Conservation (phyloP, 83 land plant species). For the Isoetes engelmannii region DNA sequence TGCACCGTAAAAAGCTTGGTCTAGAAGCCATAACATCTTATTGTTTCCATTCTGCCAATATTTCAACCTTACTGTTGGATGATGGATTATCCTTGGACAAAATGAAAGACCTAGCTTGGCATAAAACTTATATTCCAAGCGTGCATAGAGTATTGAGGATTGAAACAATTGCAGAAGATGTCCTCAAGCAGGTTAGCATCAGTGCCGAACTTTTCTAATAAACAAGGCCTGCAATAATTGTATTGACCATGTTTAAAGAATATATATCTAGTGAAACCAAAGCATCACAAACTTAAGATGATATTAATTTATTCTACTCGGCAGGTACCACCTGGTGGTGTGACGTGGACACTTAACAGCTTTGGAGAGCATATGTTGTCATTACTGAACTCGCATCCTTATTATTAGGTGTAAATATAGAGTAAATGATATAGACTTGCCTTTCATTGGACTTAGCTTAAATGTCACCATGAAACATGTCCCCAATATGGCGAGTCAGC, state of each 20-base stretch:
- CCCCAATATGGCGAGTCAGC: too few relatives aligned
- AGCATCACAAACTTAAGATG: background rate
- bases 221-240: constrained; percentile 13
- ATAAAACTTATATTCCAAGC: constrained; percentile 42
- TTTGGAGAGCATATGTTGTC: constrained; percentile 49
- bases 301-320: constrained; percentile 7
- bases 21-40: constrained; percentile 39
- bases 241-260: background rate
- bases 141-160: constrained; percentile 78
- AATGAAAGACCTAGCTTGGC: constrained; percentile 73
- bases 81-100: constrained; percentile 78
- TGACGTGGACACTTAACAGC: constrained; percentile 57
- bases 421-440: too few relatives aligned
- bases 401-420: too few relatives aligned
- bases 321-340: constrained; percentile 39
- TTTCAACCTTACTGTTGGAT: constrained; percentile 75
- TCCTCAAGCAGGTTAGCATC: constrained; percentile 60
- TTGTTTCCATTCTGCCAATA: constrained; percentile 65
- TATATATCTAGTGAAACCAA: background rate
- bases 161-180: constrained; percentile 70
- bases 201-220: background rate
- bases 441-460: too few relatives aligned
- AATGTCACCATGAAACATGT: too few relatives aligned
- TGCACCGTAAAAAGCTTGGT: constrained; percentile 44
- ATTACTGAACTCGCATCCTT: constrained; percentile 82